A percentile compares a stretch with the other conserved stretches of the same genome.
Conservation (phyloP, 2,329 filamentous ascomycete species). For the Fusarium sp. region DNA sequence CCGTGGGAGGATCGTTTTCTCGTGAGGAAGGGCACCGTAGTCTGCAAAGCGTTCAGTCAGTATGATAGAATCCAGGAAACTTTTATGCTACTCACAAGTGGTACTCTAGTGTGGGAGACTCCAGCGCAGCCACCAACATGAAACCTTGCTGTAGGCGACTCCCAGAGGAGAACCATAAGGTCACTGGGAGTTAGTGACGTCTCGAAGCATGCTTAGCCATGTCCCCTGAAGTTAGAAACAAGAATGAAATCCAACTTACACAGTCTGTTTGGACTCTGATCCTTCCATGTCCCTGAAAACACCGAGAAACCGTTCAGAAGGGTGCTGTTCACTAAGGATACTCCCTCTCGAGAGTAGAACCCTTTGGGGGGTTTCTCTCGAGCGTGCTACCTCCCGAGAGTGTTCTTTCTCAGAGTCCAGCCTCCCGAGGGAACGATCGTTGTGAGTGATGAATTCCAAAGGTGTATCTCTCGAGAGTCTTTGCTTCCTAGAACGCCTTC, state of each 20-base stretch:
- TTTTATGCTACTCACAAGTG: background rate
- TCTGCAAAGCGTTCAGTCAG: background rate
- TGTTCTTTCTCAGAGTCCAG: too few species aligned
- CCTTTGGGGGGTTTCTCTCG: background rate
- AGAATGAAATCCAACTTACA: background rate
- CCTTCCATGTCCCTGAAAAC: background rate
- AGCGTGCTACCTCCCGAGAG: background rate
- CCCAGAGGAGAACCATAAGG: background rate
- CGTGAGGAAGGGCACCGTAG: background rate
- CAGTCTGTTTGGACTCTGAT: background rate
- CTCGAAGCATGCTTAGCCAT: background rate
- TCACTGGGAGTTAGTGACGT: too few species aligned
- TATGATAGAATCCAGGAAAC: background rate
- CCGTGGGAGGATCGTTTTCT: background rate
- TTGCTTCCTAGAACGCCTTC: background rate
- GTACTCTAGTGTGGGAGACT: background rate
- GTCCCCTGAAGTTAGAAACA: background rate
- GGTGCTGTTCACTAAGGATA: background rate
- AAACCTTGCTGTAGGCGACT: background rate
- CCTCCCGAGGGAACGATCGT: background rate
- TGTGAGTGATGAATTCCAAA: background rate
- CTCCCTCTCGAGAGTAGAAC: background rate
- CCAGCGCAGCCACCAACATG: background rate
- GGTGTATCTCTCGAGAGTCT: background rate
- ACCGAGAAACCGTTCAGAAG: background rate